Percentiles rank a stretch among this genome's conserved stretches.
These are phyloP conservation scores for Schizosaccharomyces pombe DNA, from an alignment of 805 yeast genomes.

Conservation along the genomic window DNA sequence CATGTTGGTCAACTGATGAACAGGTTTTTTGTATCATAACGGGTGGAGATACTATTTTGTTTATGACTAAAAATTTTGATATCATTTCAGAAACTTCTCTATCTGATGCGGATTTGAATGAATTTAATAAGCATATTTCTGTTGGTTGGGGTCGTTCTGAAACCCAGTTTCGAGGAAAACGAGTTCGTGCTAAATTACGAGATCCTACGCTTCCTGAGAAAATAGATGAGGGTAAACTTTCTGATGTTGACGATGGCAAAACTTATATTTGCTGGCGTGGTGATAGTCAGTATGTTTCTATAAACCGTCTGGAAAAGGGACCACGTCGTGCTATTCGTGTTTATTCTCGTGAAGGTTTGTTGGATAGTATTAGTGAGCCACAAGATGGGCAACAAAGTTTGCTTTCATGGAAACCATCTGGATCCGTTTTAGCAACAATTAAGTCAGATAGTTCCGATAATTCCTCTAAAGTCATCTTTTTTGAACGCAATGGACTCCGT, in stretches of 20 bases:
- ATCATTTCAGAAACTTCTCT: slow-evolving; percentile 45
- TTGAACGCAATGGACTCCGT: slow-evolving; percentile 80
- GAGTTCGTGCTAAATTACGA: slow-evolving; percentile 41
- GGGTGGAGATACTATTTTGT: slow-evolving; percentile 24
- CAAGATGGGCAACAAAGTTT: slow-evolving; percentile 1
- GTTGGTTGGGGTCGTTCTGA: slow-evolving; percentile 98
- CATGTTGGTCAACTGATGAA: slow-evolving; percentile 79
- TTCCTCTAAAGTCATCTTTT: slow-evolving; percentile 36
- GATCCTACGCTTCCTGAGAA: slow-evolving; percentile 75
- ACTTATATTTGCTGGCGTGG: slow-evolving; percentile 75
- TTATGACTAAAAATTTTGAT: slow-evolving; percentile 58
- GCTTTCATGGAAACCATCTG: slow-evolving; percentile 2
- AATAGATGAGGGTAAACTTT: slow-evolving; percentile 43
- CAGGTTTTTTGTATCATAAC: slow-evolving; percentile 59
- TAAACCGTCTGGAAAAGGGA: slow-evolving; percentile 33
- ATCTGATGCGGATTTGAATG: slow-evolving; percentile 34
- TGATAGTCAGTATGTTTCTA: slow-evolving; percentile 63
- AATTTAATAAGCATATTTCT: slow-evolving; percentile 58
- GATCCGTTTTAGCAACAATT: slow-evolving; percentile 43
- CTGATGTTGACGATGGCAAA: slow-evolving; percentile 28
- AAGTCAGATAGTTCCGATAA: slow-evolving; percentile 25
- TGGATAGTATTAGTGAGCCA: slow-evolving; percentile 49
- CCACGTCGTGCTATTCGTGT: slow-evolving; percentile 62
- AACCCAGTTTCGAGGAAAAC: slow-evolving; percentile 88
- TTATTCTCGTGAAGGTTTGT: slow-evolving; percentile 50